Percentiles rank a stretch among this genome's conserved stretches.
phyloP scores from a whole-genome alignment of 1,139 yeast genomes.

The Yarrowia galli region DNA sequence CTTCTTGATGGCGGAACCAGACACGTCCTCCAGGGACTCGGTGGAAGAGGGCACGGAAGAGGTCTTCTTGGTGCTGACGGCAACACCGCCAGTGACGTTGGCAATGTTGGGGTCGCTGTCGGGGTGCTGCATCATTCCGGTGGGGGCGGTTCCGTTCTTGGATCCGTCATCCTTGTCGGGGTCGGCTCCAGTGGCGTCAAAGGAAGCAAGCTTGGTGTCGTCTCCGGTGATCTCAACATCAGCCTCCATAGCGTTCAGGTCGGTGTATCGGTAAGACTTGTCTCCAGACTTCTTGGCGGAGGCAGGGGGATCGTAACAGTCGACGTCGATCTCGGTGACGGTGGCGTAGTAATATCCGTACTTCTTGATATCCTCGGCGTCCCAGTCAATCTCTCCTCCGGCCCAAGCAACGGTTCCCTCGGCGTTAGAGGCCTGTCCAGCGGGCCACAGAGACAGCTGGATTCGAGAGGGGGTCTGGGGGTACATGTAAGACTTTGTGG shows the following conservation, averaged over 20 bases:
- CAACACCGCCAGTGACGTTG: constrained; percentile 29
- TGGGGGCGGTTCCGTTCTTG: constrained; percentile 41
- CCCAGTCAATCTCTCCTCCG: constrained; percentile 89
- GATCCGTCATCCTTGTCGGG: constrained; percentile 54
- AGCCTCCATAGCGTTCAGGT: constrained; percentile 56
- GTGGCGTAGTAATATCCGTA: constrained; percentile 81
- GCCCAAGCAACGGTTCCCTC: constrained; percentile 92
- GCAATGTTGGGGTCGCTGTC: constrained; percentile 41
- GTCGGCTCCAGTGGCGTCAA: constrained; percentile 70
- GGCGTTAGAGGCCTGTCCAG: constrained; percentile 70
- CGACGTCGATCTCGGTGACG: constrained; percentile 64
- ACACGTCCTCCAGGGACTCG: constrained; percentile 42
- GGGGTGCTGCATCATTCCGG: constrained; percentile 42
- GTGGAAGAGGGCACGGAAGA: constrained; percentile 43
- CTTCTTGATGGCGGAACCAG: constrained; percentile 44
- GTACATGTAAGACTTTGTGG: constrained; percentile 63
- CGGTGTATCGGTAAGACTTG: constrained; percentile 65
- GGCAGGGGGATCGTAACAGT: constrained; percentile 74
- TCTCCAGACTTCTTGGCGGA: constrained; percentile 57
- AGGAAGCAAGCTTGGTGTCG: constrained; percentile 64
- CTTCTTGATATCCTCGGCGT: constrained; percentile 70
- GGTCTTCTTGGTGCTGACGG: constrained; percentile 21
- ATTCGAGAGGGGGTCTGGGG: constrained; percentile 94
- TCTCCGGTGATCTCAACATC: constrained; percentile 67
- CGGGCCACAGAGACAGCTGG: constrained; percentile 93